Evolutionary conservation across 805 yeast species (phyloP), one percentile per base, ranked within the genome.

Genomic region (Candida wancherniae): DNA sequence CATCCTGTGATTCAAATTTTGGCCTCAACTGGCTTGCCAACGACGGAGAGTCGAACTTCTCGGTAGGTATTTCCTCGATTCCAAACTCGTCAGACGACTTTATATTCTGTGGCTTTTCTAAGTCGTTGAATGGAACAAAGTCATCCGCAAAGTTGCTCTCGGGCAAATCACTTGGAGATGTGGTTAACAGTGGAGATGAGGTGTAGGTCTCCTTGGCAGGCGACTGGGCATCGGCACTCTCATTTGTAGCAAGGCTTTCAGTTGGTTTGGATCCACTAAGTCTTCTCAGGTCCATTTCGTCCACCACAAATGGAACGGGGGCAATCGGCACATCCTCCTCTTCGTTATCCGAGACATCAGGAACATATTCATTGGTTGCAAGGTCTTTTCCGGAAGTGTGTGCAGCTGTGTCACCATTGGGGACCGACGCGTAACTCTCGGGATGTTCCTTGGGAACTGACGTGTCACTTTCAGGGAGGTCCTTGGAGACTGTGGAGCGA

Each of bases 81-180:
- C 55, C 57, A 27, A 43, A 50, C 5, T 50, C 53, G n/a, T 48
- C 49, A 2, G 37, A 50, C n/a, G 31, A 39, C 17, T 30, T 32
- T n/a, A n/a, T n/a, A n/a, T n/a, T n/a, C 20, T 23, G 27, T 3
- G 28, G 23, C 9, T 9, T 19, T n/a, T 26, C 30, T 14, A 23
- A 24, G 15, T 38, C 37, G 15, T 19, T 22, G 8, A 33, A 31
- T 3, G 36, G 30, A 22, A 38, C 24, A 9, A 31, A 28, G 4
- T 34, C 28, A 26, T 34, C 42, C 12, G 36, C 39, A 21, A 31
- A 28, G 19, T 34, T 28, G 28, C 34, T 28, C 8, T 31, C 34
- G n/a, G 28, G 15, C 14, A 34, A 31, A 14, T 34, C 32, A n/a
- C 34, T 31, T 5, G 36, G 39, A 13, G 39, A 28, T 9, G 31